Percentiles rank a stretch among this genome's conserved stretches.
Evolutionary conservation across 2,329 filamentous ascomycete species (phyloP).

Genomic region (Pyrenochaeta sp.): DNA sequence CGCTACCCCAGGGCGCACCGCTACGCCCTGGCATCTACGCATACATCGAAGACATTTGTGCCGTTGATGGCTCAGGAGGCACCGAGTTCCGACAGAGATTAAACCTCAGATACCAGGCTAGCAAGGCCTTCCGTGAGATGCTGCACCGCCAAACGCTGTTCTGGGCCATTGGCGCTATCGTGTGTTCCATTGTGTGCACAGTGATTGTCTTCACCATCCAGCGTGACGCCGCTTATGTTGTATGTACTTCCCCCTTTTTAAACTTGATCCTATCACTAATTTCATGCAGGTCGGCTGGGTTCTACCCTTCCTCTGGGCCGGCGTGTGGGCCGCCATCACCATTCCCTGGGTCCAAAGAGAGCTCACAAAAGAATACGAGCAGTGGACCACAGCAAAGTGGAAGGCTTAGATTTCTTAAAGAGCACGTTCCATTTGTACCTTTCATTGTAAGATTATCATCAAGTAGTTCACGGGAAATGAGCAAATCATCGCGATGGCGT

Average conservation of each 20-base stretch:
- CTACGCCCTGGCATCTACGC: constrained; percentile 64
- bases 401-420: constrained; percentile 38
- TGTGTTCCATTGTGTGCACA: constrained; percentile 52
- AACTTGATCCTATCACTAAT: constrained; percentile 15
- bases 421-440: constrained; percentile 4
- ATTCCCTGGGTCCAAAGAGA: constrained; percentile 55
- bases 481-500: constrained; percentile 13
- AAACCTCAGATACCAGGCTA: constrained; percentile 62
- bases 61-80: constrained; percentile 62
- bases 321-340: constrained; percentile 56
- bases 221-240: constrained; percentile 58
- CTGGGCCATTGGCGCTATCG: constrained; percentile 59
- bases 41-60: constrained; percentile 63
- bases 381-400: constrained; percentile 49
- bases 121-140: constrained; percentile 63
- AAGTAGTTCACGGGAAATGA: constrained; percentile 1
- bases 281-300: constrained; percentile 55
- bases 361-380: constrained; percentile 44
- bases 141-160: constrained; percentile 61
- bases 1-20: constrained; percentile 59
- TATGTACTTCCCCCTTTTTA: constrained; percentile 35
- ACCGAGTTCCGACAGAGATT: constrained; percentile 62
- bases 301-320: constrained; percentile 60
- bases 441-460: neutral
- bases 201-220: constrained; percentile 58